Base-by-base conservation (phyloP, 768 basidiomycete species). In the Lactarius hengduanensis region DNA sequence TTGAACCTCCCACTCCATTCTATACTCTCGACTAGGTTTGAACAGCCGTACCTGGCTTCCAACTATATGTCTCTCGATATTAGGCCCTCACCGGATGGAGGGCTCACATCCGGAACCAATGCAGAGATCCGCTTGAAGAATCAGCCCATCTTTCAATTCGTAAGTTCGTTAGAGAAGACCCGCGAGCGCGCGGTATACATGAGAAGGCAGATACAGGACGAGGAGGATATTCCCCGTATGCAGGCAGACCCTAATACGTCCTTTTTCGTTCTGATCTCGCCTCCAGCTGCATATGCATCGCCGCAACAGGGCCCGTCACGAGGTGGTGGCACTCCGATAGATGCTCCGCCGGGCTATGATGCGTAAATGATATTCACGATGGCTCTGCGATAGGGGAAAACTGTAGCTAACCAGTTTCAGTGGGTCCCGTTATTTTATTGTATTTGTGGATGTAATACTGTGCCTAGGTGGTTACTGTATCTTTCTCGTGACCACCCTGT, bases 151-250 rank as follows among this genome's bases (percentile, higher is more conserved):
- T 91, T 91, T 72, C 80, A 86, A 73, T 94, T 94, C 71, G 85
- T 88, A 43, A 84, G 82, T 57, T 74, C 85, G 30, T 76, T 94
- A 61, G 90, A 91, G 77, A 92, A 92, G 80, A 84, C 89, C 40
- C 83, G 91, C 59, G 90, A 92, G 77, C 79, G 83, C 57, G 85
- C 85, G 18, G 84, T 91, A 59, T 90, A 87, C 71, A 91, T 91
- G 90, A 86, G 80, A 73, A 79, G 89, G 57, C 85, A 86, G 74
- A 76, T 78, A 57, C 72, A 71, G 16, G 84, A 86, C 57, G 84
- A 86, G 20, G 83, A 86, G 61, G 86, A 88, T 61, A 82, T 82
- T 2, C 77, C 86, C 41, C 88, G 89, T 90, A 72, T 69, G 88
- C 84, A 36, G 18, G 88, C 84, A 36, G 22, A 20, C 16, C 15